Conservation (phyloP, 2,329 filamentous ascomycete species). For the Hypoxylon sp. region DNA sequence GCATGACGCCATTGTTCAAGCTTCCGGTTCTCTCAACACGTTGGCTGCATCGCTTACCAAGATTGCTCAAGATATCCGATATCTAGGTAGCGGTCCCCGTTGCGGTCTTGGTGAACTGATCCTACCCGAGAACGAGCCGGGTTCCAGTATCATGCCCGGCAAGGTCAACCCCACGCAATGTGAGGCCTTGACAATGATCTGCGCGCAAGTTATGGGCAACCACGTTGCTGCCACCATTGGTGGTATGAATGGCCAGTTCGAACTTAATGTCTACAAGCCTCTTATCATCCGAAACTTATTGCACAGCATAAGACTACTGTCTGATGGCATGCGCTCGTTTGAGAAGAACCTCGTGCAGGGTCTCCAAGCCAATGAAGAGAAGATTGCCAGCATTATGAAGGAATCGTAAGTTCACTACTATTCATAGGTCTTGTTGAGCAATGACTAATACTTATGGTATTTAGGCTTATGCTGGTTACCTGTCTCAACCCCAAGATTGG, state of each 20-base stretch:
- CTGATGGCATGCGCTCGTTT: conserved; percentile 95
- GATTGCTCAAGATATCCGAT: conserved; percentile 98
- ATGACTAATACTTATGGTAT: conserved; percentile 21
- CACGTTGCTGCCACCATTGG: conserved; percentile 92
- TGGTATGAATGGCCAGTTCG: conserved; percentile 98
- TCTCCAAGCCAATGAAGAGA: conserved; percentile 92
- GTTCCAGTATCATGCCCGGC: conserved; percentile 98
- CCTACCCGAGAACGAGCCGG: conserved; percentile 97
- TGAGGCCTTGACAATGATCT: conserved; percentile 97
- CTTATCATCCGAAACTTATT: conserved; percentile 95
- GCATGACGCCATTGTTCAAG: conserved; percentile 96
- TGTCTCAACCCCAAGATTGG: conserved; percentile 98
- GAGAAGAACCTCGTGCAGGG: conserved; percentile 93
- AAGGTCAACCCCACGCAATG: conserved; percentile 99
- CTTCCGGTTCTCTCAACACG: conserved; percentile 93
- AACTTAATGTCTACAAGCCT: conserved; percentile 99
- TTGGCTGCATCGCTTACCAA: conserved; percentile 93
- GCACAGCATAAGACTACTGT: conserved; percentile 88
- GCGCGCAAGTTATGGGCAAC: conserved; percentile 98
- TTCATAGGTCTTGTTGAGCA: neutral
- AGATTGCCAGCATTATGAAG: conserved; percentile 90
- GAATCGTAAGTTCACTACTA: conserved; percentile 79
- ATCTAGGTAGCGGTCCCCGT: conserved; percentile 94
- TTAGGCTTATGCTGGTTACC: conserved; percentile 95
- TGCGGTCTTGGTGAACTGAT: conserved; percentile 95